Conservation (phyloP, 2,329 filamentous ascomycete species). For the Penicillium griseofulvum region DNA sequence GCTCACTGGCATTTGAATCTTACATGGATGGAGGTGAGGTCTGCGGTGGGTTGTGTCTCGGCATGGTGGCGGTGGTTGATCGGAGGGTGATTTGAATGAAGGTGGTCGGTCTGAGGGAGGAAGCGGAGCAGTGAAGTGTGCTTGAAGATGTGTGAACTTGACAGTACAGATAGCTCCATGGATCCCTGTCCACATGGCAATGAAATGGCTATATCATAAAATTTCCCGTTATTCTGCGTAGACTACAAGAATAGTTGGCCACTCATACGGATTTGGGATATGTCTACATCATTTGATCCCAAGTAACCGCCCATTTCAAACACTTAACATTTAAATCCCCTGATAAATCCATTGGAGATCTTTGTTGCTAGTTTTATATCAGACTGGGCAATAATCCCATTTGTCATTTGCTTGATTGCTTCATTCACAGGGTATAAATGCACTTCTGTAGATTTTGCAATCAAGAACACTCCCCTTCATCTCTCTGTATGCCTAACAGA, state of each 20-base stretch:
- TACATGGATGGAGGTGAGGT: not conserved
- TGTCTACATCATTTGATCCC: too few relatives aligned
- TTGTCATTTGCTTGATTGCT: too few relatives aligned
- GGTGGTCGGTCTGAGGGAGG: not conserved
- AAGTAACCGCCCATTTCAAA: too few relatives aligned
- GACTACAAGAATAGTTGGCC: not conserved
- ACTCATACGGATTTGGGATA: not conserved
- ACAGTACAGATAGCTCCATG: not conserved
- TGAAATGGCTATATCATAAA: not conserved
- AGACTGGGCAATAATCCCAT: too few relatives aligned
- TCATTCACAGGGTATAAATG: too few relatives aligned
- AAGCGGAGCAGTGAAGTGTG: not conserved
- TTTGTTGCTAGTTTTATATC: too few relatives aligned
- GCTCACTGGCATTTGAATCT: not conserved
- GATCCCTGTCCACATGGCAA: not conserved
- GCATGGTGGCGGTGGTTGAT: not conserved
- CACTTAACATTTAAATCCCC: not conserved
- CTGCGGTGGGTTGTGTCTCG: not conserved
- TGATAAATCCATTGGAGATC: too few relatives aligned
- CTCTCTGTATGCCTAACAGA: too few relatives aligned
- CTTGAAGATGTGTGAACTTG: not conserved
- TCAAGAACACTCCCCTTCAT: too few relatives aligned
- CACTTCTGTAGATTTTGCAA: too few relatives aligned
- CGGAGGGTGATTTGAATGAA: not conserved
- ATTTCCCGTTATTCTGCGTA: not conserved